phyloP scores from a whole-genome alignment of 192 early-diverging fungal genomes.

The Podila verticillata region DNA sequence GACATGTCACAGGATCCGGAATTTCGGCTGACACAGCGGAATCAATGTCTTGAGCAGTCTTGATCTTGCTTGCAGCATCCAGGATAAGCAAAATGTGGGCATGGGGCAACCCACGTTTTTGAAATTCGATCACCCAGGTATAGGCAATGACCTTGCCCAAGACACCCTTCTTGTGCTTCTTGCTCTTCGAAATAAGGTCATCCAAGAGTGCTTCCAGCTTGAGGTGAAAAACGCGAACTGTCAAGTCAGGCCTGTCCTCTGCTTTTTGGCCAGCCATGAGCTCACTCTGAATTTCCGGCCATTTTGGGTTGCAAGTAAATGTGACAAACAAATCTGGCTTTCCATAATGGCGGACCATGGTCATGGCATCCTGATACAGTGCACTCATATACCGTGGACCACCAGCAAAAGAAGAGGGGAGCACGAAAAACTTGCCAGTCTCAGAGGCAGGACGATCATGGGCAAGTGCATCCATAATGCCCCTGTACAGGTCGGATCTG shows the following conservation, averaged over 20 bases:
- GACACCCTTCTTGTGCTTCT: neutral
- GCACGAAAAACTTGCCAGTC: neutral
- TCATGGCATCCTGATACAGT: constrained; percentile 27
- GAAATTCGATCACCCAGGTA: constrained; percentile 30
- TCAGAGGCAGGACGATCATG: neutral
- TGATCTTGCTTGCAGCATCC: neutral
- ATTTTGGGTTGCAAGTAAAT: constrained; percentile 37
- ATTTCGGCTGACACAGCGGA: constrained; percentile 22
- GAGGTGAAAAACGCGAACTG: constrained; percentile 32
- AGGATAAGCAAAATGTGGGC: constrained; percentile 29
- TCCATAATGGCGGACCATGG: constrained; percentile 25
- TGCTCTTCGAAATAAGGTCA: constrained; percentile 40
- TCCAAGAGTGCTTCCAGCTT: constrained; percentile 20
- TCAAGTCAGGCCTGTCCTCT: constrained; percentile 20
- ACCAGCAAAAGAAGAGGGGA: constrained; percentile 12
- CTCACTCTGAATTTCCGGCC: constrained; percentile 4
- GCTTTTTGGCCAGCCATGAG: neutral
- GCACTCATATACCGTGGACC: constrained; percentile 23
- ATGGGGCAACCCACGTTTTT: constrained; percentile 39
- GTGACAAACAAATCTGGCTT: constrained; percentile 55
- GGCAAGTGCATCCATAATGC: constrained; percentile 7
- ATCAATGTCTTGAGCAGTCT: constrained; percentile 6
- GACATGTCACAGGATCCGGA: neutral
- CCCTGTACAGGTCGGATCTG: constrained; percentile 9
- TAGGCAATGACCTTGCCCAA: constrained; percentile 11